Evolutionary conservation across 208 protist species (phyloP), one percentile per base, ranked within the genome.

Genomic region (Wallacemonas collosoma): DNA sequence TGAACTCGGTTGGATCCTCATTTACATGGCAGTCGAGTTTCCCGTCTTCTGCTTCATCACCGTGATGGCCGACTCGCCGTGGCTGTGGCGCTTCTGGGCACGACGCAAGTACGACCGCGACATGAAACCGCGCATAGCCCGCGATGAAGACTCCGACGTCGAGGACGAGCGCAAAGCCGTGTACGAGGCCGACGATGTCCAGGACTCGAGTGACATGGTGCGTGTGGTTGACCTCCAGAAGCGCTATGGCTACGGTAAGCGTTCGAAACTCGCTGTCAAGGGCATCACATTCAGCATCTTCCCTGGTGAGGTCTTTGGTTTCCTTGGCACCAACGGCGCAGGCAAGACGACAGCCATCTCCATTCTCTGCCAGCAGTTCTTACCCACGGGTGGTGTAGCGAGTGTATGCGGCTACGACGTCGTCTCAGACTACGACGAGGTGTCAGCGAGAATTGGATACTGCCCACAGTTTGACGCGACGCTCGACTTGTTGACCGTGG

Each of bases 381-480:
- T 76, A 2, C 78, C 86, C 11, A 85, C 84, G 2, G 66, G 69
- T 64, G 89, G 87, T 6, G 9, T 54, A 0, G 90, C 76, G 0
- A 77, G 72, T 35, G 69, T 94, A 0, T 79, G 79, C 54, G 86
- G 86, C 2, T 79, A 88, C 60, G 72, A 91, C 71, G 79, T 89
- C 65, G 69, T 88, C 4, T 44, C 68, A 0, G 60, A 91, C 39
- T 78, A 76, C 45, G 15, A 51, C 6, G 79, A 84, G 38, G 86
- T 85, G 17, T 69, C 89, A 40, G 82, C 36, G 43, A 79, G 65
- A 65, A 73, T 81, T 51, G 95, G 95, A 50, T 87, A 97, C n/a
- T 98, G 94, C 80, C 93, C 93, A 57, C 95, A 98, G 81, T 93
- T 93, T 74, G 92, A 97, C 77, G 78, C 95, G 40, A 71, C 93